These are phyloP conservation scores for Chloranthus sessilifolius DNA, from an alignment of 164 flowering plant genomes.

Conservation along the genomic window DNA sequence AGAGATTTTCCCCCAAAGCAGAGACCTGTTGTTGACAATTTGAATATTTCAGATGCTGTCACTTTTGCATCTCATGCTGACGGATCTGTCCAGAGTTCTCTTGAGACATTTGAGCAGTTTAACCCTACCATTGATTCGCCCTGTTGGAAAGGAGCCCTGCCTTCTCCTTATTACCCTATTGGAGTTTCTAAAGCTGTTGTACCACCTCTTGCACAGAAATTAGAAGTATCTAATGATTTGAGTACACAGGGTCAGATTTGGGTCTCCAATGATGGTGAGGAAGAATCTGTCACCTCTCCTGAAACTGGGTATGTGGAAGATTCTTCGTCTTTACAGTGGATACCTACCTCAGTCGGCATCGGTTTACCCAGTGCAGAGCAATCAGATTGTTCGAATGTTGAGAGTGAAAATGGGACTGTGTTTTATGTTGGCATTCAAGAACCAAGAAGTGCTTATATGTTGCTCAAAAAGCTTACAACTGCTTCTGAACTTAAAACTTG, in stretches of 20 bases:
- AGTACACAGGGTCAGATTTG: constrained; percentile 4
- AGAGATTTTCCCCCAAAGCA: neutral
- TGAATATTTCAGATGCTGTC: neutral
- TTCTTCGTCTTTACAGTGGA: neutral
- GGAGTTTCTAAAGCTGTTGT: constrained; percentile 19
- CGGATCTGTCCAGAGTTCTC: constrained; percentile 21
- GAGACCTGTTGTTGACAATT: neutral
- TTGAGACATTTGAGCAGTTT: constrained; percentile 33
- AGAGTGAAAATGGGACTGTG: constrained; percentile 10
- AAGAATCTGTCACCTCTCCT: neutral
- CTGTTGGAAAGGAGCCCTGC: constrained; percentile 71
- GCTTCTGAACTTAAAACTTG: constrained; percentile 10
- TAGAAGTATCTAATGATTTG: constrained; percentile 13
- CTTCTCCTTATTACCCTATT: constrained; percentile 25
- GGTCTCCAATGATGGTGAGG: neutral
- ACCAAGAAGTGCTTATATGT: constrained; percentile 8
- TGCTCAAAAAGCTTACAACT: constrained; percentile 6
- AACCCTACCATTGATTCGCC: constrained; percentile 63
- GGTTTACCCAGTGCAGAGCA: too few relatives aligned
- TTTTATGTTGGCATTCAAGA: constrained; percentile 12
- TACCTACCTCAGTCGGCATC: neutral
- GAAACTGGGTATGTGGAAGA: neutral
- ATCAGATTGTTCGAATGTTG: constrained; percentile 6
- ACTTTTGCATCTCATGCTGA: constrained; percentile 9
- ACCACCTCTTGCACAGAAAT: constrained; percentile 15